Conservation (phyloP, 2,329 filamentous ascomycete species). For the Aspergillus ochraceoroseus region DNA sequence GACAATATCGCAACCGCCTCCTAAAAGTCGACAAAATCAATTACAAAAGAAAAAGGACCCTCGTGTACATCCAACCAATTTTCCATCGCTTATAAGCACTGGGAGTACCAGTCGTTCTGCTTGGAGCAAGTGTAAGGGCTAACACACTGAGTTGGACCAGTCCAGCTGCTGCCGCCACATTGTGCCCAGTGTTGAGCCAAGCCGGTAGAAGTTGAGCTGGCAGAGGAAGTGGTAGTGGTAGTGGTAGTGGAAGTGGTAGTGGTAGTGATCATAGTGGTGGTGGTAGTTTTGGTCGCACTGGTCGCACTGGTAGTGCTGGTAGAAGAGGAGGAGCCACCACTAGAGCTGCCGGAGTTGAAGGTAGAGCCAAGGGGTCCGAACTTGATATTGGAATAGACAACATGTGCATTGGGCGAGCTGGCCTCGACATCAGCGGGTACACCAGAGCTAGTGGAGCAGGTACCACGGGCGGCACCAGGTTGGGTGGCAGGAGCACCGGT, state of each 20-base stretch:
- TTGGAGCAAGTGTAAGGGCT: constrained; percentile 33
- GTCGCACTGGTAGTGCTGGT: constrained; percentile 4
- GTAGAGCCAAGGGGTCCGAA: constrained; percentile 56
- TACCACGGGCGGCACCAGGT: constrained; percentile 52
- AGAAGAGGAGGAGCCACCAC: constrained; percentile 5
- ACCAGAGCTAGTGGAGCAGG: constrained; percentile 52
- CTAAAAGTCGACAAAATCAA: too few species aligned
- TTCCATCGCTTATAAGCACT: constrained; percentile 31
- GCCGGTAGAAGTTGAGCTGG: constrained; percentile 14
- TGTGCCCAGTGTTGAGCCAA: constrained; percentile 26
- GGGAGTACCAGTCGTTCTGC: constrained; percentile 37
- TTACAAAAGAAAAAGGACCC: too few species aligned
- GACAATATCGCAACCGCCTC: too few species aligned
- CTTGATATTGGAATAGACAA: constrained; percentile 58
- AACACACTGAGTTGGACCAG: constrained; percentile 32
- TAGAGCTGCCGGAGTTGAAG: constrained; percentile 25
- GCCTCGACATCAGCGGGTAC: constrained; percentile 50
- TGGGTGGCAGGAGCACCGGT: constrained; percentile 39
- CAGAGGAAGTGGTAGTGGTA: constrained; percentile 12
- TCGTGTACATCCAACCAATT: too few species aligned
- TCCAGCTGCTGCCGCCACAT: constrained; percentile 36
- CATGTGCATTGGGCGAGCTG: constrained; percentile 46
- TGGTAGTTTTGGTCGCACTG: constrained; percentile 8
- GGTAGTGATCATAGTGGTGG: constrained; percentile 13
- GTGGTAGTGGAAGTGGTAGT: constrained; percentile 14